Evolutionary conservation across 2,329 filamentous ascomycete species (phyloP).

Genomic region (Arachnomyces sp.): DNA sequence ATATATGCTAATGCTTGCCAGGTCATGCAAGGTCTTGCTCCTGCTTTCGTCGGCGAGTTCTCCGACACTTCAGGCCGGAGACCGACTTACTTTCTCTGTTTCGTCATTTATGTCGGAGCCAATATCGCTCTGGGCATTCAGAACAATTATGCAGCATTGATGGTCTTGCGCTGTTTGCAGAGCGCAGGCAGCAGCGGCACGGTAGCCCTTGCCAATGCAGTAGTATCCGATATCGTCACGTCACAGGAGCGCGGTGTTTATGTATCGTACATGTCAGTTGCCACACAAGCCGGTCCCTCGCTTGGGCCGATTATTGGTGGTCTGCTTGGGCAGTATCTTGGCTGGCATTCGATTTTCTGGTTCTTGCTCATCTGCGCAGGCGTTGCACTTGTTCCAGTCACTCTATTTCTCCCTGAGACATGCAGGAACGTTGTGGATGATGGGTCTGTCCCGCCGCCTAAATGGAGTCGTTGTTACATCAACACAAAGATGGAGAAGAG

Average conservation of each 20-base stretch:
- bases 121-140: constrained; percentile 55
- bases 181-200: constrained; percentile 59
- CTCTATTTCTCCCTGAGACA: constrained; percentile 49
- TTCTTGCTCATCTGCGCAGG: constrained; percentile 50
- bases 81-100: constrained; percentile 53
- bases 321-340: constrained; percentile 53
- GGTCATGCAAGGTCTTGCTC: constrained; percentile 55
- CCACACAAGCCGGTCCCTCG: constrained; percentile 45
- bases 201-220: constrained; percentile 61
- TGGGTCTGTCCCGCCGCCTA: constrained; percentile 21
- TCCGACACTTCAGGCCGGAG: constrained; percentile 53
- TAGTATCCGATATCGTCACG: constrained; percentile 63
- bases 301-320: constrained; percentile 57
- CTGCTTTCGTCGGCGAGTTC: constrained; percentile 54
- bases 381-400: constrained; percentile 46
- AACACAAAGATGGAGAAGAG: constrained; percentile 13
- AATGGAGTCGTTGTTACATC: constrained; percentile 16
- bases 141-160: constrained; percentile 48
- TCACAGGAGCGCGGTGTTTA: constrained; percentile 55
- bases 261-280: constrained; percentile 57
- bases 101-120: constrained; percentile 49
- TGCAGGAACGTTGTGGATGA: constrained; percentile 31
- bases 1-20: constrained; percentile 18
- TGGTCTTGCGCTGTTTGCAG: constrained; percentile 56
- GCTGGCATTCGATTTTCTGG: constrained; percentile 64